Evolutionary conservation across 257 asterid genomes (phyloP).

Genomic region (Penstemon eatonii): DNA sequence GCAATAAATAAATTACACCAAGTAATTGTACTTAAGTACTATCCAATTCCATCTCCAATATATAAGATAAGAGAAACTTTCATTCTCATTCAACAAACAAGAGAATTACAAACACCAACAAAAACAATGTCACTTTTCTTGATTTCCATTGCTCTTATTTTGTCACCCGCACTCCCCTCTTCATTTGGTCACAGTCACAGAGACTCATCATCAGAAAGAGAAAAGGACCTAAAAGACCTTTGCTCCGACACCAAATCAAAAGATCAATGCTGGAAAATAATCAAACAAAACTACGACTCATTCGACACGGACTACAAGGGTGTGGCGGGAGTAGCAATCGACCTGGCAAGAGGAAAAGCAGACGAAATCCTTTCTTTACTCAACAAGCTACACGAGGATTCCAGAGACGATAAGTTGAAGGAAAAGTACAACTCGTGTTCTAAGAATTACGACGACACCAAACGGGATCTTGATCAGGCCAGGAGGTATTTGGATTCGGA

Average conservation of each 20-base stretch:
- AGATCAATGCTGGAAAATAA: conserved; percentile 19
- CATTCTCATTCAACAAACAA: neutral
- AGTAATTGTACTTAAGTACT: neutral
- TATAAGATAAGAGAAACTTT: conserved; percentile 20
- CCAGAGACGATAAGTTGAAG: conserved; percentile 12
- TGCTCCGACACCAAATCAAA: conserved; percentile 24
- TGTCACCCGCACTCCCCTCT: conserved; percentile 6
- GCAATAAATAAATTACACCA: conserved; percentile 13
- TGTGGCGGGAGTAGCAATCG: conserved; percentile 21
- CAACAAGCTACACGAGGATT: conserved; percentile 1
- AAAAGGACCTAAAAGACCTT: conserved; percentile 18
- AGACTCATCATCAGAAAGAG: neutral
- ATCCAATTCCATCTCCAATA: conserved; percentile 10
- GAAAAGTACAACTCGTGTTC: conserved; percentile 29
- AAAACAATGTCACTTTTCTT: neutral
- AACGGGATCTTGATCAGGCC: conserved; percentile 21
- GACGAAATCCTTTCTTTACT: conserved; percentile 11
- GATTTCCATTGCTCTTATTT: conserved; percentile 17
- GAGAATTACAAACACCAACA: neutral
- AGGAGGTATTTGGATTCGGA: conserved; percentile 1
- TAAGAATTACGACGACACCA: conserved; percentile 29
- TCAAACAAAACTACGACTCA: conserved; percentile 9
- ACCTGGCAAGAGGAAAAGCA: conserved; percentile 26
- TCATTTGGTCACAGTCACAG: conserved; percentile 8
- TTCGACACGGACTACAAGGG: conserved; percentile 8